A percentile compares a stretch with the other conserved stretches of the same genome.
phyloP scores from a whole-genome alignment of 2,329 filamentous ascomycete genomes.

The Chlorencoelia australis region DNA sequence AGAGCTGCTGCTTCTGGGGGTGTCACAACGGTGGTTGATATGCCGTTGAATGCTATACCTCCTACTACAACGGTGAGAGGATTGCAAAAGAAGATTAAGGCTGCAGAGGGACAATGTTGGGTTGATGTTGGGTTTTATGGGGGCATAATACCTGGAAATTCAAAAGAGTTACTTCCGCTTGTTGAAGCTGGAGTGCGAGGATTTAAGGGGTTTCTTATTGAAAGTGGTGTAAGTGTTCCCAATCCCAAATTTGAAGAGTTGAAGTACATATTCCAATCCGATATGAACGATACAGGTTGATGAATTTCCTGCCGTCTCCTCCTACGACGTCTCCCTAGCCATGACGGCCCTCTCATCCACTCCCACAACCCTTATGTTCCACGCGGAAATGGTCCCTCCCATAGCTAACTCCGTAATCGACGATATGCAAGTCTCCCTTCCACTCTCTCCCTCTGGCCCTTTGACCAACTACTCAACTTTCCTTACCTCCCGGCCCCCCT shows the following conservation, averaged over 20 bases:
- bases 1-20: conserved; percentile 89
- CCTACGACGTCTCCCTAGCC: conserved; percentile 66
- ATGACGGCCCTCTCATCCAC: conserved; percentile 72
- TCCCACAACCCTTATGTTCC: conserved; percentile 94
- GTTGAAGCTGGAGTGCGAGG: conserved; percentile 81
- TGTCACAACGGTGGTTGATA: conserved; percentile 93
- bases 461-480: conserved; percentile 80
- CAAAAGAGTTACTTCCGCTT: conserved; percentile 64
- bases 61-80: conserved; percentile 83
- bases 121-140: conserved; percentile 99
- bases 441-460: conserved; percentile 59
- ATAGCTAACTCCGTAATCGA: conserved; percentile 72
- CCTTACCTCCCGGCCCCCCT: conserved; percentile 76
- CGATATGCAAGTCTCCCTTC: conserved; percentile 61
- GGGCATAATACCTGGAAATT: conserved; percentile 85
- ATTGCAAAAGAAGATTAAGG: conserved; percentile 75
- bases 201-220: conserved; percentile 96
- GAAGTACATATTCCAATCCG: no score
- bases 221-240: conserved; percentile 67
- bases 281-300: conserved; percentile 55
- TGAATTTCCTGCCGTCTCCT: conserved; percentile 87
- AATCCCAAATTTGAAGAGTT: background rate
- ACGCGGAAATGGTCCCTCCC: conserved; percentile 96
- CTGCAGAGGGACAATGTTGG: conserved; percentile 84
- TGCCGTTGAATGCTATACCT: conserved; percentile 95